Evolutionary conservation across 2,329 filamentous ascomycete genomes (phyloP).

Genomic region (Pseudogymnoascus pannorum): DNA sequence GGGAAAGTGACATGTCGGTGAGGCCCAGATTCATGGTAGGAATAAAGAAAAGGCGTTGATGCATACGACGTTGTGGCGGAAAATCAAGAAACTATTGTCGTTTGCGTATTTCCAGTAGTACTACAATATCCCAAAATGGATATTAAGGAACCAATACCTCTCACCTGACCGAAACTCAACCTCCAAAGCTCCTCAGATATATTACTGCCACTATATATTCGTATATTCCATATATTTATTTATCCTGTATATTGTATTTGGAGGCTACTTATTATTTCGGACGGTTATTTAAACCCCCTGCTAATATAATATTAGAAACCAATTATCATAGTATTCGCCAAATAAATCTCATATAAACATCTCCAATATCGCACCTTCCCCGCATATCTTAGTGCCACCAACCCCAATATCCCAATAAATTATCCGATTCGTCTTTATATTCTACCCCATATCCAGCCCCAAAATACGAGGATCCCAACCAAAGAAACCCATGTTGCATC

Average conservation of each 20-base stretch:
- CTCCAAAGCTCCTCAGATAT: no score
- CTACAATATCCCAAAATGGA: not conserved
- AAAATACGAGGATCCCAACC: not conserved
- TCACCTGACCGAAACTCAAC: no score
- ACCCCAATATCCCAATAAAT: not conserved
- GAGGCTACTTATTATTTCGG: not conserved
- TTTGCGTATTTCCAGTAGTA: not conserved
- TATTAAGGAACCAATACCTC: no score
- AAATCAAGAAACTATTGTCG: not conserved
- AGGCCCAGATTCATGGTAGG: not conserved
- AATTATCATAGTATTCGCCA: not conserved
- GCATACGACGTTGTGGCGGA: not conserved
- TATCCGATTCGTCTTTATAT: not conserved
- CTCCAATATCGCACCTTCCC: not conserved
- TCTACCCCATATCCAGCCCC: not conserved
- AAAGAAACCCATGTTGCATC: no score
- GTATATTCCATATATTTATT: not conserved
- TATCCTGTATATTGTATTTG: not conserved
- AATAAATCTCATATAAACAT: not conserved
- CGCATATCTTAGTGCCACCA: not conserved
- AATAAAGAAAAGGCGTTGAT: not conserved
- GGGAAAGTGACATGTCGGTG: not conserved
- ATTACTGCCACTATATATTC: not conserved
- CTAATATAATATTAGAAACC: not conserved
- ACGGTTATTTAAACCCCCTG: not conserved